A percentile compares a stretch with the other conserved stretches of the same genome.
These are phyloP conservation scores for Pleurotus djamor DNA, from an alignment of 768 basidiomycete genomes.

Conservation along the genomic window DNA sequence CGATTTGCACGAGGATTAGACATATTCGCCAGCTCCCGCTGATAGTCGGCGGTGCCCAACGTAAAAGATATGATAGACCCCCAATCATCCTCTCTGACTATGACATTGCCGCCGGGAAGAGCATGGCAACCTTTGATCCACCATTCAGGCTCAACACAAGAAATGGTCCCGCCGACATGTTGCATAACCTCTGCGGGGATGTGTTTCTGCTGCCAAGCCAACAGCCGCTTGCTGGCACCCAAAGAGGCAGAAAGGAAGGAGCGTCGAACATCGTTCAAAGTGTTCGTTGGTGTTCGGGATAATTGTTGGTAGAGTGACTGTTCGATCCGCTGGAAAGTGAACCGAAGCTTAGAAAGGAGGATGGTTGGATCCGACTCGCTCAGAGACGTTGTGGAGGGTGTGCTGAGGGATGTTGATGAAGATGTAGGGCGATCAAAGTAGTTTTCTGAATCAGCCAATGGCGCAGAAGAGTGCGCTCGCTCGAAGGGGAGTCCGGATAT, in stretches of 20 bases:
- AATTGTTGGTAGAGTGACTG: slow-evolving; percentile 58
- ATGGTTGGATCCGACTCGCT: slow-evolving; percentile 23
- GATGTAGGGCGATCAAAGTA: background rate
- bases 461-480: slow-evolving; percentile 2
- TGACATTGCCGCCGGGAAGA: slow-evolving; percentile 63
- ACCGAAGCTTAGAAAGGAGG: slow-evolving; percentile 47
- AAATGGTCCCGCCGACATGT: slow-evolving; percentile 20
- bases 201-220: slow-evolving; percentile 69
- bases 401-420: background rate
- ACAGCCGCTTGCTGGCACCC: slow-evolving; percentile 51
- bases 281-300: slow-evolving; percentile 35
- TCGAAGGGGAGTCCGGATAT: slow-evolving; percentile 10
- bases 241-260: slow-evolving; percentile 50
- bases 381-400: slow-evolving; percentile 10
- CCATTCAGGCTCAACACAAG: slow-evolving; percentile 55
- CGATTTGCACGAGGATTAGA: slow-evolving; percentile 23
- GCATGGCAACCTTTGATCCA: slow-evolving; percentile 61
- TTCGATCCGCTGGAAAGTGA: slow-evolving; percentile 57
- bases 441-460: background rate
- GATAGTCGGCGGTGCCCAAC: slow-evolving; percentile 66
- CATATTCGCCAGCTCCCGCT: slow-evolving; percentile 41
- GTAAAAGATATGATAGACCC: slow-evolving; percentile 80
- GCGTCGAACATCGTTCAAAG: slow-evolving; percentile 63
- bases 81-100: slow-evolving; percentile 72
- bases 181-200: slow-evolving; percentile 24